These are phyloP conservation scores for Metschnikowia baotianmanensis DNA, from an alignment of 805 yeast genomes.

Conservation along the genomic window DNA sequence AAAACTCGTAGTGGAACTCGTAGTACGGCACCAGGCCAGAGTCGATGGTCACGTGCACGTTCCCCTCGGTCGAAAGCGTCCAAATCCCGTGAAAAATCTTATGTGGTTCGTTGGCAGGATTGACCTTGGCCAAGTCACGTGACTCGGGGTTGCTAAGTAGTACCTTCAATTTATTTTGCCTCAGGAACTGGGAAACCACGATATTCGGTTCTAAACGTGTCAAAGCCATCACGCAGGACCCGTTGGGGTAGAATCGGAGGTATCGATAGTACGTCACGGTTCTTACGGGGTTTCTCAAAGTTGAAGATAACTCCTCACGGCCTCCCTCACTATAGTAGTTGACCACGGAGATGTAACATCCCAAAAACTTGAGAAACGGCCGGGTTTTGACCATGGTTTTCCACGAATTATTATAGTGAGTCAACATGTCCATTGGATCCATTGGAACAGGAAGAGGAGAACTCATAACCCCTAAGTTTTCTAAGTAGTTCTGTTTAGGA, in stretches of 20 bases:
- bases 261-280: constrained; percentile 88
- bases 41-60: constrained; percentile 45
- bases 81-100: constrained; percentile 51
- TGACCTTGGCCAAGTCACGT: constrained; percentile 16
- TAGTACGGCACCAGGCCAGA: constrained; percentile 62
- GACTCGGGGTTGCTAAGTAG: constrained; percentile 17
- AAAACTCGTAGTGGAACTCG: constrained; percentile 59
- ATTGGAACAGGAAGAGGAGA: constrained; percentile 31
- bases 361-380: constrained; percentile 78
- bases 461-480: constrained; percentile 41
- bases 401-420: constrained; percentile 37
- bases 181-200: constrained; percentile 59
- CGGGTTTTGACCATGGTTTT: constrained; percentile 55
- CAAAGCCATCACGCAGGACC: constrained; percentile 66
- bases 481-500: constrained; percentile 52
- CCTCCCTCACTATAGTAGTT: constrained; percentile 85
- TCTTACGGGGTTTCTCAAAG: constrained; percentile 74
- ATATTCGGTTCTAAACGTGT: constrained; percentile 68
- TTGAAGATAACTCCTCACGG: constrained; percentile 57
- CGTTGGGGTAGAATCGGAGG: constrained; percentile 75
- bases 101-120: constrained; percentile 26
- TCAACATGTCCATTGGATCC: constrained; percentile 28
- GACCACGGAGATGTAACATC: constrained; percentile 82
- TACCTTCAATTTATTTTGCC: constrained; percentile 19
- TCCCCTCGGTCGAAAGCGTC: constrained; percentile 55